Conservation (phyloP, 345 rosid species). For the Limnanthes douglasii region DNA sequence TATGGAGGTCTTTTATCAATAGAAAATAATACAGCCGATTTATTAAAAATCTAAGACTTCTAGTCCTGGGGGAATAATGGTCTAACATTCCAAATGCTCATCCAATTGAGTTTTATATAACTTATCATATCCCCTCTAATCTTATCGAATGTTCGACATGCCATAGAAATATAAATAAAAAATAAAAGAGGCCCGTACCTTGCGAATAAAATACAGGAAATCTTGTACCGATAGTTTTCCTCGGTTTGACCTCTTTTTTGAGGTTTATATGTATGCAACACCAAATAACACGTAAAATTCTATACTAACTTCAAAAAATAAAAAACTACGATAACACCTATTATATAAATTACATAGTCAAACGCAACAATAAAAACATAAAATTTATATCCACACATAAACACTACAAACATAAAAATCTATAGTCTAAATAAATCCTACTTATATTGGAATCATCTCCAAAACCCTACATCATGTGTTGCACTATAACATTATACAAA, state of each 20-base stretch:
- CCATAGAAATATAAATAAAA: no score
- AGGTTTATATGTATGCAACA: constrained; percentile 62
- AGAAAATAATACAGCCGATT: not conserved
- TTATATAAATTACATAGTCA: constrained; percentile 84
- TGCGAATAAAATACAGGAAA: constrained; percentile 67
- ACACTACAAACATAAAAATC: no score
- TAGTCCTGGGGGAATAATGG: not conserved
- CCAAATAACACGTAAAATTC: not conserved
- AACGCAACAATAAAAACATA: constrained; percentile 24
- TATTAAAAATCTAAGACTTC: no score
- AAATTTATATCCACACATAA: not conserved
- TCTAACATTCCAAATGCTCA: not conserved
- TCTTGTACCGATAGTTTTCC: constrained; percentile 78
- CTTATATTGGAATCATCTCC: constrained; percentile 86
- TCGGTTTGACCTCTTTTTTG: constrained; percentile 73
- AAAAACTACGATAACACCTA: constrained; percentile 13
- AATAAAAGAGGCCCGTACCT: constrained; percentile 31
- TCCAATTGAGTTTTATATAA: not conserved
- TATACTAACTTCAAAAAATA: not conserved
- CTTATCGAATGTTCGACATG: no score
- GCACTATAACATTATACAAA: constrained; percentile 31
- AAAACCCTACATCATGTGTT: constrained; percentile 94
- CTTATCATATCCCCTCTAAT: no score
- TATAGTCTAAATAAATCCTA: no score
- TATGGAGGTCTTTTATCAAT: not conserved